Conservation (phyloP, 78 protist genomes). For the Neovahlkampfia damariscottae region DNA sequence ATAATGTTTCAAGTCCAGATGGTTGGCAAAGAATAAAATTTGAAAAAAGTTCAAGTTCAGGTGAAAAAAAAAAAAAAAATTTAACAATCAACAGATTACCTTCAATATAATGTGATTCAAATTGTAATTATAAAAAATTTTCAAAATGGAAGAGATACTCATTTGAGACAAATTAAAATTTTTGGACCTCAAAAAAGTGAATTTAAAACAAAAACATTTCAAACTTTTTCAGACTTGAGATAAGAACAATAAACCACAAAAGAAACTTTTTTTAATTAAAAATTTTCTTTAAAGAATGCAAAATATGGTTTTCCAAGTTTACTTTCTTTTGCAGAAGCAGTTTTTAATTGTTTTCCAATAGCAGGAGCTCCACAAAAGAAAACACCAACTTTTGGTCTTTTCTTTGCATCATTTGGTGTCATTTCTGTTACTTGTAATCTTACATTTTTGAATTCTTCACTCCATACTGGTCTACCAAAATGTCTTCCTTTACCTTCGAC, state of each 20-base stretch:
- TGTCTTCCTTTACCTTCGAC: neutral
- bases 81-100: neutral
- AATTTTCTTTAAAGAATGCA: conserved; percentile 60
- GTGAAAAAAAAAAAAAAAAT: neutral
- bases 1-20: conserved; percentile 34
- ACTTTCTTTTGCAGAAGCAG: neutral
- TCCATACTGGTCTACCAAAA: conserved; percentile 20
- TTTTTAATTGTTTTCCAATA: conserved; percentile 35
- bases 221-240: too few relatives aligned
- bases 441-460: neutral
- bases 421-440: neutral
- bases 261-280: too few relatives aligned
- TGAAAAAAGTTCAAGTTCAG: neutral
- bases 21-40: conserved; percentile 32
- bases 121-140: conserved; percentile 40
- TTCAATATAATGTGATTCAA: conserved; percentile 25
- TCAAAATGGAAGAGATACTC: conserved; percentile 70
- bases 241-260: too few relatives aligned
- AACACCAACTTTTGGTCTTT: conserved; percentile 44
- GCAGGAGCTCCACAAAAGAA: conserved; percentile 67
- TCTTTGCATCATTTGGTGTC: too few relatives aligned
- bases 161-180: conserved; percentile 52
- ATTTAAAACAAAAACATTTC: too few relatives aligned
- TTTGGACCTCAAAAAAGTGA: too few relatives aligned
- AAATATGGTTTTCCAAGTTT: conserved; percentile 30